Conservation (phyloP, 805 yeast genomes). For the Kodamaea restingae region DNA sequence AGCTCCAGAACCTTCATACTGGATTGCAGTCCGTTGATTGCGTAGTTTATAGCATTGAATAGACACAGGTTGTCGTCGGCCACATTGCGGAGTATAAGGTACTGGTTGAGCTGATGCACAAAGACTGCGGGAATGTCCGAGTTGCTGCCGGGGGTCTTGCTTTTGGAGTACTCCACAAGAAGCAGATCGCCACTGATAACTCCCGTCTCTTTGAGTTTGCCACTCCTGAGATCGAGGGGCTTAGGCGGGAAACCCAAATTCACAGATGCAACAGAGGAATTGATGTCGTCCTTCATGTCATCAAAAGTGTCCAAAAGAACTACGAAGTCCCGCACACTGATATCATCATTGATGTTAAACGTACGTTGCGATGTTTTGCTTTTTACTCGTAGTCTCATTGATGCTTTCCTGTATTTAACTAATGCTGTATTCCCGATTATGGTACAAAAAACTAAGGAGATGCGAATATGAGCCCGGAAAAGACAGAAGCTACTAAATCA, state of each 20-base stretch:
- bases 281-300: constrained; percentile 8
- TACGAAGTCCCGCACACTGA: constrained; percentile 5
- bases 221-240: constrained; percentile 27
- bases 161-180: constrained; percentile 27
- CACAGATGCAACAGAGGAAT: constrained; percentile 19
- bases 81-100: constrained; percentile 50
- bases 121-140: constrained; percentile 22
- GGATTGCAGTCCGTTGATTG: constrained; percentile 35
- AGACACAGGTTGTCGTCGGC: constrained; percentile 79
- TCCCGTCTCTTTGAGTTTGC: constrained; percentile 38
- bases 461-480: no score
- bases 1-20: constrained; percentile 44
- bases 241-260: constrained; percentile 64
- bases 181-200: constrained; percentile 59
- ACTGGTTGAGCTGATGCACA: constrained; percentile 21
- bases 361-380: constrained; percentile 3
- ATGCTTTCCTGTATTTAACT: constrained; percentile 1
- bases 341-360: constrained; percentile 4
- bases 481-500: no score
- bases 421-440: constrained; percentile 6
- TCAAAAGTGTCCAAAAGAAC: constrained; percentile 8
- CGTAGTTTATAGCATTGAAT: constrained; percentile 61
- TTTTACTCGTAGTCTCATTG: constrained; percentile 13
- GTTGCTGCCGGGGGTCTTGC: background rate
- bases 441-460: constrained; percentile 6